These are phyloP conservation scores for Laburnicola sp. DNA, from an alignment of 2,329 filamentous ascomycete genomes.

Conservation along the genomic window DNA sequence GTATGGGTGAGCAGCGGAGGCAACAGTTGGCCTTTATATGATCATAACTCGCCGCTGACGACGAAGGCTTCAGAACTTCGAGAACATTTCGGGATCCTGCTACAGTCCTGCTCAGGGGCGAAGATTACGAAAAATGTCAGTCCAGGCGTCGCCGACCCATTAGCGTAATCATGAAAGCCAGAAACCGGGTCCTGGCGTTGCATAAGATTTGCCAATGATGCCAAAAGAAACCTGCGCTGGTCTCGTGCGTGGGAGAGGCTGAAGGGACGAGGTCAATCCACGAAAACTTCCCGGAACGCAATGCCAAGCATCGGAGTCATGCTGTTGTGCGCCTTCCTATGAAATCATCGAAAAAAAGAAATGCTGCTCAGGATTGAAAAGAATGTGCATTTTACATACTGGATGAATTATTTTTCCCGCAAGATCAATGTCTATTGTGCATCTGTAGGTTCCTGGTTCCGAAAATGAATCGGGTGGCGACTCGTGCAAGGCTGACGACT, in stretches of 20 bases:
- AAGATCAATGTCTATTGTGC: too few species aligned
- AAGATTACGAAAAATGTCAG: neutral
- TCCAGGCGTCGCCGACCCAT: neutral
- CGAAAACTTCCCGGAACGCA: slow-evolving; percentile 10
- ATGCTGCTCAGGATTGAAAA: too few species aligned
- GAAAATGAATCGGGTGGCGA: slow-evolving; percentile 5
- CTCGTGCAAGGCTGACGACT: neutral
- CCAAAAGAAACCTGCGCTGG: slow-evolving; percentile 12
- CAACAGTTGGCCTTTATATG: slow-evolving; percentile 36
- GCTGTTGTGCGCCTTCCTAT: too few species aligned
- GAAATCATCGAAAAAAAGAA: too few species aligned
- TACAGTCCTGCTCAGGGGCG: slow-evolving; percentile 13
- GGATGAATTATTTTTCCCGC: too few species aligned
- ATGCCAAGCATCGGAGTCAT: slow-evolving; percentile 9
- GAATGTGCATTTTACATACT: too few species aligned
- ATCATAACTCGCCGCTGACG: slow-evolving; percentile 19
- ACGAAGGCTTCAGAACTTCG: slow-evolving; percentile 7
- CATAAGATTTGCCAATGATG: slow-evolving; percentile 10
- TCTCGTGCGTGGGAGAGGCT: slow-evolving; percentile 17
- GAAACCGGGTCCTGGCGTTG: neutral
- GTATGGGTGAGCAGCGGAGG: slow-evolving; percentile 22
- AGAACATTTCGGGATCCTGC: slow-evolving; percentile 11
- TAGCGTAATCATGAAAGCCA: neutral
- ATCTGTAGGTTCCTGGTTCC: too few species aligned
- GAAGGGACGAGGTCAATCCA: slow-evolving; percentile 11